Percentiles rank a stretch among this genome's conserved stretches.
phyloP scores from a whole-genome alignment of 2,329 filamentous ascomycete genomes.

The Colletotrichum sp. region DNA sequence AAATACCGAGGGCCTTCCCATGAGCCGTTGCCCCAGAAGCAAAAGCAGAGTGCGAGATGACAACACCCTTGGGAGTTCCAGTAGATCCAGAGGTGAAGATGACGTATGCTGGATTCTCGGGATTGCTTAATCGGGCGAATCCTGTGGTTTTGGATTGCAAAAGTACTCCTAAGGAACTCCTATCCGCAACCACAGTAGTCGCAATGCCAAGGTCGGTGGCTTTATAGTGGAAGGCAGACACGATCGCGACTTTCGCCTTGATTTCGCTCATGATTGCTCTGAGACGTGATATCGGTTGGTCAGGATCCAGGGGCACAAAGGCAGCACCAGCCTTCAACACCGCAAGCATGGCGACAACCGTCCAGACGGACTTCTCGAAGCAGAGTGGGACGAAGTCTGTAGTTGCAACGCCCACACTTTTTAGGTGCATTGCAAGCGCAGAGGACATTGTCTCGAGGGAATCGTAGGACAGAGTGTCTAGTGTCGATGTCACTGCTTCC shows the following conservation, averaged over 20 bases:
- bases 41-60: constrained; percentile 29
- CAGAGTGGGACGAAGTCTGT: neutral
- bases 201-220: neutral
- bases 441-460: neutral
- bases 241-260: neutral
- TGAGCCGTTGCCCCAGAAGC: constrained; percentile 23
- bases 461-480: neutral
- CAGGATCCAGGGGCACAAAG: constrained; percentile 8
- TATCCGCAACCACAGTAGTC: neutral
- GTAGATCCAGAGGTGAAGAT: constrained; percentile 48
- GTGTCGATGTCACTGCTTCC: neutral
- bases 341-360: constrained; percentile 4
- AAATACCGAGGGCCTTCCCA: neutral
- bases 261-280: neutral
- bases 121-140: neutral
- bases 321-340: constrained; percentile 2
- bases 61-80: constrained; percentile 52
- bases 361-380: constrained; percentile 16
- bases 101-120: constrained; percentile 34
- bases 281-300: constrained; percentile 1
- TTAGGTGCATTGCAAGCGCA: neutral
- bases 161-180: constrained; percentile 40
- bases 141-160: neutral
- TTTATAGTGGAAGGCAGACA: neutral
- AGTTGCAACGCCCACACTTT: neutral